Conservation (phyloP, 257 asterid species). For the Solanum commersonii region DNA sequence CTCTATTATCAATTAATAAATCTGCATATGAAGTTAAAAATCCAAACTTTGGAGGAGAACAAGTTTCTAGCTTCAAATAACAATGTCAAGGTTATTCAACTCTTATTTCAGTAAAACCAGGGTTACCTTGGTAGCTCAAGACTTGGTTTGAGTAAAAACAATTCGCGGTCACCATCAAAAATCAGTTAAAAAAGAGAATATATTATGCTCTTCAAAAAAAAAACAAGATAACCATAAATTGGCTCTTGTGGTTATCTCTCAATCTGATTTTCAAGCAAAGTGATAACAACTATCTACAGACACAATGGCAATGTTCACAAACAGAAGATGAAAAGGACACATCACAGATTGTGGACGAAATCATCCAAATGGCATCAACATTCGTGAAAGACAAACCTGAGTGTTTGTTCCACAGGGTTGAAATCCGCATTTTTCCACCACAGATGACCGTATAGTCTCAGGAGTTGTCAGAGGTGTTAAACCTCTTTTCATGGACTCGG, state of each 20-base stretch:
- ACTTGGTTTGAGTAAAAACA: background rate
- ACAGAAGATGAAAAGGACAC: background rate
- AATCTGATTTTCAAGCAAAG: background rate
- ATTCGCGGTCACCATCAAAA: background rate
- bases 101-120: background rate
- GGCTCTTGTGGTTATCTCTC: background rate
- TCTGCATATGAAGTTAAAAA: background rate
- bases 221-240: background rate
- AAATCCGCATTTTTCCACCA: constrained; percentile 92
- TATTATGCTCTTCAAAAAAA: background rate
- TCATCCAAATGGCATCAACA: background rate
- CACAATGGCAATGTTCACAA: background rate
- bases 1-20: background rate
- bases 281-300: background rate
- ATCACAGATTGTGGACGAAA: background rate
- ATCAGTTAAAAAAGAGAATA: background rate
- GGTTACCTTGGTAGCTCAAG: background rate
- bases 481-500: constrained; percentile 84
- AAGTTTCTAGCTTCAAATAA: background rate
- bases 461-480: constrained; percentile 87
- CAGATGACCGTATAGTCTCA: constrained; percentile 84
- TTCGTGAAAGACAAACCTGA: constrained; percentile 42
- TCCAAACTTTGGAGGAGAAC: background rate
- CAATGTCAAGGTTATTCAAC: background rate
- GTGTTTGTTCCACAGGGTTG: constrained; percentile 99